Percentiles rank a stretch among this genome's conserved stretches.
These are phyloP conservation scores for Globisporangium acanthophoron DNA, from an alignment of 352 stramenopile species.

Conservation along the genomic window DNA sequence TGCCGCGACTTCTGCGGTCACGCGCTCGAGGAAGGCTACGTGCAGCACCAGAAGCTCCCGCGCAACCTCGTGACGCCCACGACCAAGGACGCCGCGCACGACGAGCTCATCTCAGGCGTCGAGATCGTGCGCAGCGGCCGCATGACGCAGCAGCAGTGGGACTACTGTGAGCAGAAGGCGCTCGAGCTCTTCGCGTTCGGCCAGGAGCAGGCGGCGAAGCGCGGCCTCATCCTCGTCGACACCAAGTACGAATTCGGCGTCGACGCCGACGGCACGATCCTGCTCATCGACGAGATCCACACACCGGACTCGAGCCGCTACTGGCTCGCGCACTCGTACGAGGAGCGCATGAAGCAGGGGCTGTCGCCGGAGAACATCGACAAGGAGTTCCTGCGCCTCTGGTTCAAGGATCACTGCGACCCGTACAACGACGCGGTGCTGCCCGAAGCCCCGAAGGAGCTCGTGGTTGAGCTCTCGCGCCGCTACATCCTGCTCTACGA, in stretches of 20 bases:
- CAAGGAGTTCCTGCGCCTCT: slow-evolving; percentile 99
- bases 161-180: slow-evolving; percentile 91
- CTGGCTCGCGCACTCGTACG: slow-evolving; percentile 90
- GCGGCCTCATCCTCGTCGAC: slow-evolving; percentile 98
- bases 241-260: slow-evolving; percentile 94
- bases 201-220: slow-evolving; percentile 86
- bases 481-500: slow-evolving; percentile 99
- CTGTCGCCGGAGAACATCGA: slow-evolving; percentile 98
- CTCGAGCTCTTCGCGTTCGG: slow-evolving; percentile 92
- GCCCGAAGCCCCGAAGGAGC: slow-evolving; percentile 93
- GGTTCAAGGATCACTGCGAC: slow-evolving; percentile 98
- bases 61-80: slow-evolving; percentile 96
- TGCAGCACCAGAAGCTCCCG: slow-evolving; percentile 96
- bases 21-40: slow-evolving; percentile 90
- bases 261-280: slow-evolving; percentile 87
- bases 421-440: slow-evolving; percentile 96
- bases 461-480: slow-evolving; percentile 94
- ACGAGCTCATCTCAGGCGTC: slow-evolving; percentile 95
- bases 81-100: slow-evolving; percentile 98
- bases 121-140: slow-evolving; percentile 92
- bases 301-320: slow-evolving; percentile 98
- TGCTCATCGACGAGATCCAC: slow-evolving; percentile 98
- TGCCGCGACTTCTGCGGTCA: slow-evolving; percentile 96
- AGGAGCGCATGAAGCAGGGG: slow-evolving; percentile 78
- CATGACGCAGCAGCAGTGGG: slow-evolving; percentile 97